Base-by-base conservation (phyloP, 768 basidiomycete genomes). In the Mycena amicta region DNA sequence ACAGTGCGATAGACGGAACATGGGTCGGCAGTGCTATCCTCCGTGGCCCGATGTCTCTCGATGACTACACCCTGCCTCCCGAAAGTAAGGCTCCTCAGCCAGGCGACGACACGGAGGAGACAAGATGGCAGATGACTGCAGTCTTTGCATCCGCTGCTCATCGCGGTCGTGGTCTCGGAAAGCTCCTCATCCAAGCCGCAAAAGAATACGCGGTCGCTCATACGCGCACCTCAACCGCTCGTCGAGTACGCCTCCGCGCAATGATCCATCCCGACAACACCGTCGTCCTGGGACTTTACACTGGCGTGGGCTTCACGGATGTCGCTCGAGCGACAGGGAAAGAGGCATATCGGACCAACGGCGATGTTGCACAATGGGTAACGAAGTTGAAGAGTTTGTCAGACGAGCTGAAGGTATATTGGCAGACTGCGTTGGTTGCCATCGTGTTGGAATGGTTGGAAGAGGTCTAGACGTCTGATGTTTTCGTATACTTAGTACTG, bases 81-180 rank as follows among this genome's bases (percentile, higher is more conserved):
- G 57, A 59, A 18, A 23, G 26, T 31, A 55, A 18, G 3, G 25
- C 49, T 11, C 52, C 56, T 1, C 22, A 33, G 0, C 16, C n/a
- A 3, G 52, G 49, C 31, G 28, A 13, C 40, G 58, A 60, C 56
- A 55, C 49, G 13, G 53, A 16, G 13, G 62, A 64, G 46, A 64
- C 62, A 8, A 57, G 50, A 37, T 64, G 62, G 62, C 62, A 64
- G 31, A 64, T 64, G 62, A 64, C 62, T 1, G 62, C 55, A 0
- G 53, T 64, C 3, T 64, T 54, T 43, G 53, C 59, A 13, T 64
- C 62, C 1, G 43, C 33, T 1, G 28, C 55, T 6, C 62, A 64
- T 31, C 58, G 62, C n/a, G 53, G 62, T 16, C 50, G 46, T 25
- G 59, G 62, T 40, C 16, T 64, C 29, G 62, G 49, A 29, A 60